Percentiles rank a stretch among this genome's conserved stretches.
phyloP scores from a whole-genome alignment of 1,284 basidiomycete genomes.

The Melampsora americana region DNA sequence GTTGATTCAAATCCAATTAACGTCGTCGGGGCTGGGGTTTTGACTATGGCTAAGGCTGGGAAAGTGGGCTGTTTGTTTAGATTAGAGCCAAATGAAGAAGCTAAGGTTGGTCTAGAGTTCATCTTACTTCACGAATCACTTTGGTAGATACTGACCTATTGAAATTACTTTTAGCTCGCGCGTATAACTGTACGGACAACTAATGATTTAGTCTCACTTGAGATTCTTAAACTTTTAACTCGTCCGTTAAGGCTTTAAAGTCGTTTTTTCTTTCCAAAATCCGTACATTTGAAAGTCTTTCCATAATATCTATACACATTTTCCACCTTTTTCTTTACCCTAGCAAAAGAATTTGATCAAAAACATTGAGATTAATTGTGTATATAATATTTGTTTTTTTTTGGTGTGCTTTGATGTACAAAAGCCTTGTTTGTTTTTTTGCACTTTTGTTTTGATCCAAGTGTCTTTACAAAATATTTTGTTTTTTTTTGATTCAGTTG shows the following conservation, averaged over 20 bases:
- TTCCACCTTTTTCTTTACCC: no score
- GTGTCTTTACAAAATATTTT: no score
- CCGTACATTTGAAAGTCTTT: no score
- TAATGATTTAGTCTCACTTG: constrained; percentile 81
- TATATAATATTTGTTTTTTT: no score
- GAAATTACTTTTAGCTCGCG: constrained; percentile 65
- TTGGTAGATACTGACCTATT: constrained; percentile 3
- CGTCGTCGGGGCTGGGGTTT: constrained; percentile 83
- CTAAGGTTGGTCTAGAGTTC: constrained; percentile 64
- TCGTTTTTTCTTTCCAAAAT: not conserved
- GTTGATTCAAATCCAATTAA: constrained; percentile 65
- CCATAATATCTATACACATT: no score
- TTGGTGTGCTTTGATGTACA: no score
- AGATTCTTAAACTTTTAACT: constrained; percentile 60
- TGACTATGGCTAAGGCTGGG: constrained; percentile 79
- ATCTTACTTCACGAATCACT: not conserved
- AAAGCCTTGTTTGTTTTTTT: no score
- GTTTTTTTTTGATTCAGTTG: no score
- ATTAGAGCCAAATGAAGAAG: constrained; percentile 88
- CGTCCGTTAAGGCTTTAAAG: constrained; percentile 20
- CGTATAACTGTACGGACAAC: constrained; percentile 91
- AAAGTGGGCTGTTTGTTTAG: constrained; percentile 93
- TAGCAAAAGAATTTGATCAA: no score
- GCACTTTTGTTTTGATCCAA: no score
- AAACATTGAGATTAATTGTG: no score